phyloP scores from a whole-genome alignment of 257 asterid genomes.

The Cordia subcordata region DNA sequence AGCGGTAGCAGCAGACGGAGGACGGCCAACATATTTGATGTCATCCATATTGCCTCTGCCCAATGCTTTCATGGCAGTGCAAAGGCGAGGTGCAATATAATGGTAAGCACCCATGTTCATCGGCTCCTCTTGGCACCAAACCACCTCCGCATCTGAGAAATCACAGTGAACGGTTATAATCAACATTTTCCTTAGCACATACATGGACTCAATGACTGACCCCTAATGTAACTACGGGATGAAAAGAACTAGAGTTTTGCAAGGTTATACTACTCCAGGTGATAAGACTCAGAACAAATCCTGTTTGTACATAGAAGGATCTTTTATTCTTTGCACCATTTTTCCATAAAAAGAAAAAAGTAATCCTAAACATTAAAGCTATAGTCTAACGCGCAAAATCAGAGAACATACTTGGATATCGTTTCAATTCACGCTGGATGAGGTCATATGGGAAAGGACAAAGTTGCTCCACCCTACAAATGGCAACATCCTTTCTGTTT shows the following conservation, averaged over 20 bases:
- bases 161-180: background rate
- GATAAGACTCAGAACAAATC: too few relatives aligned
- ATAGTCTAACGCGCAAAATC: background rate
- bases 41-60: slow-evolving; percentile 64
- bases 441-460: slow-evolving; percentile 31
- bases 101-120: slow-evolving; percentile 74
- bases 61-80: slow-evolving; percentile 33
- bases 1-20: slow-evolving; percentile 94
- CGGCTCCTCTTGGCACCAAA: slow-evolving; percentile 87
- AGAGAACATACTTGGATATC: slow-evolving; percentile 27
- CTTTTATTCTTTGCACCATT: too few relatives aligned
- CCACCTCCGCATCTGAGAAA: slow-evolving; percentile 56
- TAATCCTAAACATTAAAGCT: too few relatives aligned
- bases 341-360: too few relatives aligned
- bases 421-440: slow-evolving; percentile 29
- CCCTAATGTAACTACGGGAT: background rate
- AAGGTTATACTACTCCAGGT: too few relatives aligned
- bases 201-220: background rate
- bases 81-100: slow-evolving; percentile 27
- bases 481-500: slow-evolving; percentile 23
- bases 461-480: slow-evolving; percentile 33
- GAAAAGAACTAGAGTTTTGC: too few relatives aligned
- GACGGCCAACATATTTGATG: slow-evolving; percentile 78
- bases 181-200: background rate
- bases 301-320: too few relatives aligned